Percentiles rank a stretch among this genome's conserved stretches.
Conservation (phyloP, 2,329 filamentous ascomycete genomes). For the Blastomyces percursus region DNA sequence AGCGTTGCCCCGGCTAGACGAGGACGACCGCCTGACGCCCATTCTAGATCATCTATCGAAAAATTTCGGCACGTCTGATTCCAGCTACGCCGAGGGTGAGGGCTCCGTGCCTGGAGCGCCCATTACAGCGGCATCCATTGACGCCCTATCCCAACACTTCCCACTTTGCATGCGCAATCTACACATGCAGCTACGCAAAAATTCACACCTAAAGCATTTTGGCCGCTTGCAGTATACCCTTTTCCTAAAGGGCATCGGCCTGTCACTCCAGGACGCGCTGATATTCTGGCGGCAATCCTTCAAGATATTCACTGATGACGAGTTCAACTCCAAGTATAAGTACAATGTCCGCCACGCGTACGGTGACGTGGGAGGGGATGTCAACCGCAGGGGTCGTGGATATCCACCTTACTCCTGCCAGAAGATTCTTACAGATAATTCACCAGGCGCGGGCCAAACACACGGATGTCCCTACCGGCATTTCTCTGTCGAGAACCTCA, state of each 20-base stretch:
- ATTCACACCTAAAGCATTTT: conserved; percentile 85
- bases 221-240: conserved; percentile 89
- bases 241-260: conserved; percentile 90
- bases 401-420: conserved; percentile 92
- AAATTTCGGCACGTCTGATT: conserved; percentile 87
- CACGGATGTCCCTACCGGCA: conserved; percentile 97
- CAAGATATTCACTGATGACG: conserved; percentile 78
- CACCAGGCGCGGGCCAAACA: conserved; percentile 73
- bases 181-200: conserved; percentile 73
- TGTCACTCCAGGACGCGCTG: conserved; percentile 83
- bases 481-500: conserved; percentile 79
- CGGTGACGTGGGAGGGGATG: conserved; percentile 88
- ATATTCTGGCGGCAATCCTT: conserved; percentile 85
- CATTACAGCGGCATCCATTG: conserved; percentile 68
- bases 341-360: conserved; percentile 96
- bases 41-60: conserved; percentile 78
- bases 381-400: conserved; percentile 72
- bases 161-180: conserved; percentile 91
- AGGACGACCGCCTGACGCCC: conserved; percentile 79
- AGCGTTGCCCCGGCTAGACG: conserved; percentile 80
- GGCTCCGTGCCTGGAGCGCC: conserved; percentile 57
- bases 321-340: conserved; percentile 93
- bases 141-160: conserved; percentile 69
- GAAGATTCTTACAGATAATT: conserved; percentile 82
- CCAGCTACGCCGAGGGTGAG: conserved; percentile 59